Base-by-base conservation (phyloP, 2,329 filamentous ascomycete genomes). In the Hypoxylon sp. region DNA sequence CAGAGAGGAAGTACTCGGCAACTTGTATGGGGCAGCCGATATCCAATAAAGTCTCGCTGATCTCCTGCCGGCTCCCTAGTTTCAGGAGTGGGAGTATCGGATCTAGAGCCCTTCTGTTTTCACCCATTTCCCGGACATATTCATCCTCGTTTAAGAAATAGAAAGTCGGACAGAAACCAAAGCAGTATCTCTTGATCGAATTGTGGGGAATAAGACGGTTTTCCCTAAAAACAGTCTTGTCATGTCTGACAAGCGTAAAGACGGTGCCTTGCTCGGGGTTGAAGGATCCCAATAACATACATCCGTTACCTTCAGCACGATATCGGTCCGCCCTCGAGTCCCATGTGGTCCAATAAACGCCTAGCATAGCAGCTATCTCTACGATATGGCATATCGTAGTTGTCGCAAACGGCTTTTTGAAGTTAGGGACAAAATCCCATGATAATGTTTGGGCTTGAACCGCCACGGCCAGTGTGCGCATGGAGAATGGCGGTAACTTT, bases 331-430 rank as follows among this genome's bases (percentile, higher is more conserved):
- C 77, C 8, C 77, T 82, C 35, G 85, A 81, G 71, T 88, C 84
- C 70, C 89, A 89, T 59, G 86, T 84, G 68, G 85, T 86, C 87
- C 87, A 89, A 75, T 89, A 83, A 6, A 89, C 81, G 6, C 87
- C 86, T 14, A 88, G 77, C 63, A 85, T 83, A 3, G 84, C 84
- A 26, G 85, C 81, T 66, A 88, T 84, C 78, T 88, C 86, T 31
- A 88, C 77, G 3, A 87, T 75, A 69, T 88, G 86, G 60, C 83
- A 86, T 66, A 88, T 85, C n/a, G 85, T 85, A 0, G 83, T 87
- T 0, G 84, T 87, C 2, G 80, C 80, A 58, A 78, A 81, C 0
- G 79, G 80, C 59, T 76, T 78, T 42, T 69, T 74, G 39, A 75
- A 62, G 31, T 67, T 71, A 6, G 75, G 75, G 59, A 76, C 75